Conservation (phyloP, 768 basidiomycete genomes). For the Leccinum broughii region DNA sequence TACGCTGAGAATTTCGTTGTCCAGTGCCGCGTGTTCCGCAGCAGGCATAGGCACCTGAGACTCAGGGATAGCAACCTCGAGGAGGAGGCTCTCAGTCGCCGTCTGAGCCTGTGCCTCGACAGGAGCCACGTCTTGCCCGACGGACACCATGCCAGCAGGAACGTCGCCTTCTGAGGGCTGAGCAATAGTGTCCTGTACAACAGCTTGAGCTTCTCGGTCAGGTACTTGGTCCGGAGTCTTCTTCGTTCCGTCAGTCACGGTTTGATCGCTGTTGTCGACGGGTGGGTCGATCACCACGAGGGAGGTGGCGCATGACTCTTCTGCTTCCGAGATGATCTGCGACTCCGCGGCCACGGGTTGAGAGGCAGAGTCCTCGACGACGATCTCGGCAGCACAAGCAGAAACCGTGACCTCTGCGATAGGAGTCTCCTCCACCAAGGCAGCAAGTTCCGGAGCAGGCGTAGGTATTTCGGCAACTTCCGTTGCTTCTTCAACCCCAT, state of each 20-base stretch:
- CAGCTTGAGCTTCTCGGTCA: conserved; percentile 1
- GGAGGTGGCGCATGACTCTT: neutral
- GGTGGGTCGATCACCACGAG: neutral
- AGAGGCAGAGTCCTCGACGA: neutral
- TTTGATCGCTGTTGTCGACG: neutral
- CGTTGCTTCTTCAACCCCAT: conserved; percentile 15
- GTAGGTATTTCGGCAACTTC: conserved; percentile 15
- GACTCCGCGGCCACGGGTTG: conserved; percentile 9
- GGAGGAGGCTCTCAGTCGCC: neutral
- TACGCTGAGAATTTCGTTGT: conserved; percentile 10
- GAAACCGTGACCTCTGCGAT: conserved; percentile 6
- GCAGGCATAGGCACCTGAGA: neutral
- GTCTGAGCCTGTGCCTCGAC: conserved; percentile 8
- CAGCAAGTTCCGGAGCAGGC: conserved; percentile 12
- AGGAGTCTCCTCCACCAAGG: conserved; percentile 20
- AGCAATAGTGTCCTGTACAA: neutral
- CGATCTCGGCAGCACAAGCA: neutral
- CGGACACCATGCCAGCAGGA: neutral
- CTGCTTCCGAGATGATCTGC: neutral
- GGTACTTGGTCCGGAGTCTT: conserved; percentile 9
- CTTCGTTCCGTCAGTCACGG: neutral
- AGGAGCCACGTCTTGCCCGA: neutral
- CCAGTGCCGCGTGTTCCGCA: neutral
- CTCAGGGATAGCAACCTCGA: neutral
- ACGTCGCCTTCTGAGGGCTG: neutral